A percentile compares a stretch with the other conserved stretches of the same genome.
Conservation (phyloP, 257 asterid genomes). For the Ocimum tenuiflorum region DNA sequence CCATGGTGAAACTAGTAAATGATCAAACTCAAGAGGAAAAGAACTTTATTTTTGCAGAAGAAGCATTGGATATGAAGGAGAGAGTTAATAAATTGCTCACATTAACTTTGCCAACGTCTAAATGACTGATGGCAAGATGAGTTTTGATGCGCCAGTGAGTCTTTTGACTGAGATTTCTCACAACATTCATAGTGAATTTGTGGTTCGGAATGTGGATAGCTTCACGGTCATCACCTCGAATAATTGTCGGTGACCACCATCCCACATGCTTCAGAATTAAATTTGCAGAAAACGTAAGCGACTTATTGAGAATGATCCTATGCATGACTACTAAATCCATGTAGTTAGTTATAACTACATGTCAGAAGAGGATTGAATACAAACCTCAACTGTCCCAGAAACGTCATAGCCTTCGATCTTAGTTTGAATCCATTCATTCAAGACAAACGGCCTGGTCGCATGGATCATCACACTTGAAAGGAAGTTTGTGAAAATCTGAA, state of each 20-base stretch:
- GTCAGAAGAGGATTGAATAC: conserved; percentile 11
- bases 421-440: conserved; percentile 90
- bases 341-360: not conserved
- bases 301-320: not conserved
- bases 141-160: conserved; percentile 94
- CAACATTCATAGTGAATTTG: conserved; percentile 78
- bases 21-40: not conserved
- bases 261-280: conserved; percentile 63
- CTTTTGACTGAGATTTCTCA: conserved; percentile 80
- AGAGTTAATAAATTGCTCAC: conserved; percentile 35
- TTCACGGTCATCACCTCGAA: conserved; percentile 95
- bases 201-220: conserved; percentile 94
- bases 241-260: conserved; percentile 94
- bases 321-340: not conserved
- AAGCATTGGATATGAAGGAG: not conserved
- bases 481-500: conserved; percentile 88
- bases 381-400: conserved; percentile 97
- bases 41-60: not conserved
- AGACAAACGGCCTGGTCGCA: conserved; percentile 80
- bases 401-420: conserved; percentile 90
- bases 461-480: conserved; percentile 95
- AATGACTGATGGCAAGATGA: conserved; percentile 83
- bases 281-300: conserved; percentile 11
- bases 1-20: conserved; percentile 5
- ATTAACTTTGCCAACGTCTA: conserved; percentile 69